phyloP scores from a whole-genome alignment of 2,329 filamentous ascomycete genomes.

The Fusarium sp. region DNA sequence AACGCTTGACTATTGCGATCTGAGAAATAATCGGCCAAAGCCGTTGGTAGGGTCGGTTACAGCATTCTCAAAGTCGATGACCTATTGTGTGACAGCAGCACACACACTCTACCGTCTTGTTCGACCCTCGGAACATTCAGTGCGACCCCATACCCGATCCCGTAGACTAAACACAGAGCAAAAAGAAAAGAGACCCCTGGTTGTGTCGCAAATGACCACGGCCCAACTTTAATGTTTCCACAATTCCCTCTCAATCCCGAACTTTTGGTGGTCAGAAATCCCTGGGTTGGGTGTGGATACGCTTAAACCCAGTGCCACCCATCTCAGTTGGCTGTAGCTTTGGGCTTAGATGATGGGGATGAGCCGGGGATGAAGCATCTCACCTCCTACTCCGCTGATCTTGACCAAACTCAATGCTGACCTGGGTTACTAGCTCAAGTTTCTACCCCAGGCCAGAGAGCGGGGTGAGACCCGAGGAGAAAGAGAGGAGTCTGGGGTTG shows the following conservation, averaged over 20 bases:
- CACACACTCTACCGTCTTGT: neutral
- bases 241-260: constrained; percentile 7
- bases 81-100: neutral
- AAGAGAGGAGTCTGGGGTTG: neutral
- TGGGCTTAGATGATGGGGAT: constrained; percentile 13
- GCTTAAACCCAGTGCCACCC: constrained; percentile 8
- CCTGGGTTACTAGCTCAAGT: neutral
- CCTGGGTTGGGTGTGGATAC: constrained; percentile 10
- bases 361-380: constrained; percentile 18
- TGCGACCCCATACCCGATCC: constrained; percentile 12
- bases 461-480: neutral
- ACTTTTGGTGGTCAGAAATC: constrained; percentile 14
- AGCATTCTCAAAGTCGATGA: neutral
- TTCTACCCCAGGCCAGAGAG: constrained; percentile 14
- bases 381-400: constrained; percentile 13
- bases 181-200: constrained; percentile 19
- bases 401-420: constrained; percentile 22
- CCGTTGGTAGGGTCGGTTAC: too few species aligned
- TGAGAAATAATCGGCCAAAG: too few species aligned
- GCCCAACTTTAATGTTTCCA: constrained; percentile 26
- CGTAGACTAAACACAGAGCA: neutral
- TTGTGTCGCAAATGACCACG: constrained; percentile 2
- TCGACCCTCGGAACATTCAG: constrained; percentile 8
- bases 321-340: neutral
- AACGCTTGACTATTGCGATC: too few species aligned